These are phyloP conservation scores for Apiospora arundinis DNA, from an alignment of 2,329 filamentous ascomycete genomes.

Conservation along the genomic window DNA sequence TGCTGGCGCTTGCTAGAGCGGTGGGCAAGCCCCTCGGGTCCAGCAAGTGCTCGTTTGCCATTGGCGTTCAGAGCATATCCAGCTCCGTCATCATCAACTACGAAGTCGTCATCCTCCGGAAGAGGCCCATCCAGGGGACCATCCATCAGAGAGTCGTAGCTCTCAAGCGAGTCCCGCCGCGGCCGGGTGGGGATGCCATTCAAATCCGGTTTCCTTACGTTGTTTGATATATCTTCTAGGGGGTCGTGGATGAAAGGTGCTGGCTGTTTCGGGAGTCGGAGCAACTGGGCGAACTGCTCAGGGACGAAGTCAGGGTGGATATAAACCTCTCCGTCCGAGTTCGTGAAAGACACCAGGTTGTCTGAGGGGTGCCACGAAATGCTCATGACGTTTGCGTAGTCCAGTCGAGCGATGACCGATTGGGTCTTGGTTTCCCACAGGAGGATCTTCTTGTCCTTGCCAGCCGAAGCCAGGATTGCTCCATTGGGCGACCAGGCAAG, in stretches of 20 bases:
- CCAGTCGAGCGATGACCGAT: constrained; percentile 76
- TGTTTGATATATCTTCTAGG: constrained; percentile 71
- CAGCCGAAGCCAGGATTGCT: constrained; percentile 77
- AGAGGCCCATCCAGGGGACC: constrained; percentile 60
- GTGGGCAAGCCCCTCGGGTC: constrained; percentile 56
- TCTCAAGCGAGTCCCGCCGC: constrained; percentile 72
- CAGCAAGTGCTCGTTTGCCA: constrained; percentile 57
- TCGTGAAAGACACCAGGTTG: constrained; percentile 91
- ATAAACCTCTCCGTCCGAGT: constrained; percentile 89
- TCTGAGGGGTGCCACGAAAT: constrained; percentile 89
- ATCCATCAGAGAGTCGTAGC: constrained; percentile 80
- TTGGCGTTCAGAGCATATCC: constrained; percentile 73
- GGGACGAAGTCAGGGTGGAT: constrained; percentile 78
- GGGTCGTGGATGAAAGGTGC: constrained; percentile 89
- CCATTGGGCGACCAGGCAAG: constrained; percentile 95
- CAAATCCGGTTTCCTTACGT: constrained; percentile 58
- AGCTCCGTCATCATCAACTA: constrained; percentile 93
- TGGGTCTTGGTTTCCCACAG: constrained; percentile 94
- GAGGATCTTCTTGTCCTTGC: constrained; percentile 71
- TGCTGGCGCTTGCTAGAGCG: constrained; percentile 57
- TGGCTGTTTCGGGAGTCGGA: constrained; percentile 69
- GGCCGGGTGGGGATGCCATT: constrained; percentile 63
- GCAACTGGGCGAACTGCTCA: constrained; percentile 60
- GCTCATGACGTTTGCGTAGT: constrained; percentile 84
- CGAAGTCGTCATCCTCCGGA: constrained; percentile 76